Conservation (phyloP, 1,284 basidiomycete species). For the Sporisorium sorghi region DNA sequence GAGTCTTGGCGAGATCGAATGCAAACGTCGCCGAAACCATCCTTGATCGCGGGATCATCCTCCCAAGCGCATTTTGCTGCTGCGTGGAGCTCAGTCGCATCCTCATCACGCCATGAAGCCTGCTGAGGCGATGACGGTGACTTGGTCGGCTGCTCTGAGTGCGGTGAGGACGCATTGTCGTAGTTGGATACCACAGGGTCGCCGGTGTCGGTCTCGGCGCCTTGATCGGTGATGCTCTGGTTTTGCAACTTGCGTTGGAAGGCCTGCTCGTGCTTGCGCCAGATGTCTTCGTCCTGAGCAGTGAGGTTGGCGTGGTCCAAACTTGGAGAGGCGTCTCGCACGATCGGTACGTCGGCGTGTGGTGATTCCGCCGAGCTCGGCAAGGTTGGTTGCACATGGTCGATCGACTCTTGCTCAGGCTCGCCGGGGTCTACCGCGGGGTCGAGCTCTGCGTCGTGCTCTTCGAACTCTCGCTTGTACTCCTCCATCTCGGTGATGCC, state of each 20-base stretch:
- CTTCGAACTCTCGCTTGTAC: constrained; percentile 80
- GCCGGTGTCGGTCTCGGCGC: constrained; percentile 12
- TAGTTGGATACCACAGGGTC: constrained; percentile 4
- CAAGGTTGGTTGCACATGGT: not conserved
- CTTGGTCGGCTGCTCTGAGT: not conserved
- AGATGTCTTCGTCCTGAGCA: constrained; percentile 45
- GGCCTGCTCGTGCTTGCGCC: constrained; percentile 49
- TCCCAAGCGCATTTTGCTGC: constrained; percentile 20
- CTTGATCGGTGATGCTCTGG: constrained; percentile 17
- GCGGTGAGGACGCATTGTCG: constrained; percentile 11
- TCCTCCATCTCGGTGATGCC: constrained; percentile 96
- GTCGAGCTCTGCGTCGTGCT: constrained; percentile 72
- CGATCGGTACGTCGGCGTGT: not conserved
- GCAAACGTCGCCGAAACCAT: constrained; percentile 2
- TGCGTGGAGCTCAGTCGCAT: no score
- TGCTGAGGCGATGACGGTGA: not conserved
- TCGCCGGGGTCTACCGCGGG: constrained; percentile 40
- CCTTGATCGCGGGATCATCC: constrained; percentile 8
- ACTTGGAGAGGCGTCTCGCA: not conserved
- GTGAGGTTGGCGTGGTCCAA: constrained; percentile 19
- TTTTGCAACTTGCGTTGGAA: constrained; percentile 44
- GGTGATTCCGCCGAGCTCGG: constrained; percentile 2
- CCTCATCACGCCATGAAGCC: not conserved
- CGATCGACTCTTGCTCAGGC: not conserved
- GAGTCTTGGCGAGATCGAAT: constrained; percentile 5